phyloP scores from a whole-genome alignment of 306 rosid genomes.

The Leucaena leucocephala region DNA sequence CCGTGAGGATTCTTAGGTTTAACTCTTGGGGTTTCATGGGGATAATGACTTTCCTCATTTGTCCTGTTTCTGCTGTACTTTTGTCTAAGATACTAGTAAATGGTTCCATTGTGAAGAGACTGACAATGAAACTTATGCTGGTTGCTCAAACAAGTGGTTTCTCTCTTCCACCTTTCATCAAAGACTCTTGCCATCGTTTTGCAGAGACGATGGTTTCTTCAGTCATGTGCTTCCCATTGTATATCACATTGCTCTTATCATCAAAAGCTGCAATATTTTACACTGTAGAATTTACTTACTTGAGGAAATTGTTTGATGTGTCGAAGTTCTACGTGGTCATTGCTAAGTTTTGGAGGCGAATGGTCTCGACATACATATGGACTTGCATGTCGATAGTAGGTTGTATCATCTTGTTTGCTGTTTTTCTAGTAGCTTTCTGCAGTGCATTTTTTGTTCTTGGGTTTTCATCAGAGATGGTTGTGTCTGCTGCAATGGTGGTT shows the following conservation, averaged over 20 bases:
- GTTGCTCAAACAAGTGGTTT: conserved; percentile 83
- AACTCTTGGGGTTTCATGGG: conserved; percentile 73
- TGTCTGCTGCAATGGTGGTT: conserved; percentile 62
- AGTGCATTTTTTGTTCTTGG: conserved; percentile 60
- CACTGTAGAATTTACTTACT: conserved; percentile 81
- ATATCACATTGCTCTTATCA: conserved; percentile 58
- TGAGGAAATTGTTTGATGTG: conserved; percentile 60
- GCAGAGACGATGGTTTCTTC: conserved; percentile 70
- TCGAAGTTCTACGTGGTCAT: conserved; percentile 57
- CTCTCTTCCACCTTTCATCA: conserved; percentile 73
- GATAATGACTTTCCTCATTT: conserved; percentile 40
- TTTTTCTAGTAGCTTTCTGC: conserved; percentile 70
- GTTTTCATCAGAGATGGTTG: conserved; percentile 48
- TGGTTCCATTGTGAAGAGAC: conserved; percentile 61
- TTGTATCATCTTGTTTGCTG: conserved; percentile 66
- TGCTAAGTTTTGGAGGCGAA: conserved; percentile 73
- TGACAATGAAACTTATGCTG: conserved; percentile 65
- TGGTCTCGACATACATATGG: conserved; percentile 69
- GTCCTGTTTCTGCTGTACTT: conserved; percentile 49
- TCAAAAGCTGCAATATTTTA: conserved; percentile 81
- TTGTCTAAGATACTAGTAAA: conserved; percentile 70
- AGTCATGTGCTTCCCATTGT: conserved; percentile 69
- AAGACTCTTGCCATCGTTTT: conserved; percentile 72
- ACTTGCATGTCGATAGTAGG: conserved; percentile 61
- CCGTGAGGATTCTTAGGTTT: conserved; percentile 76